These are phyloP conservation scores for Hansenula sp. DNA, from an alignment of 1,139 yeast genomes.

Conservation along the genomic window DNA sequence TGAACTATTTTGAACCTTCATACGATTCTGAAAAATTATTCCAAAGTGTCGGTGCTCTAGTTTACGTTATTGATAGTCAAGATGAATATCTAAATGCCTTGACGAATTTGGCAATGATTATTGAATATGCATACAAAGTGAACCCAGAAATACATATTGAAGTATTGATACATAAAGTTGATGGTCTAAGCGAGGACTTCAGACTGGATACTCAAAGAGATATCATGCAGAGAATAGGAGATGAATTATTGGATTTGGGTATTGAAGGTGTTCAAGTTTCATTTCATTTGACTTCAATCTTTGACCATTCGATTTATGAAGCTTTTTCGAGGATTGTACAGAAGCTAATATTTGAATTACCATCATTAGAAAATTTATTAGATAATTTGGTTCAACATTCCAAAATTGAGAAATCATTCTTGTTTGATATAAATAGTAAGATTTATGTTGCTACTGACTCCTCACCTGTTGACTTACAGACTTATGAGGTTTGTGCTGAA, in stretches of 20 bases:
- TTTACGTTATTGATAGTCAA: slow-evolving; percentile 91
- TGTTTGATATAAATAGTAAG: slow-evolving; percentile 91
- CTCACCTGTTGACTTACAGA: slow-evolving; percentile 91
- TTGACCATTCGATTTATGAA: slow-evolving; percentile 93
- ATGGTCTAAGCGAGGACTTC: slow-evolving; percentile 91
- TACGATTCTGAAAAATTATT: slow-evolving; percentile 78
- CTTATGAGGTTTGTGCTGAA: slow-evolving; percentile 96
- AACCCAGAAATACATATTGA: slow-evolving; percentile 88
- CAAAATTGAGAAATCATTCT: slow-evolving; percentile 85
- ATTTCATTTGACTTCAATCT: slow-evolving; percentile 87
- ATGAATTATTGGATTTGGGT: slow-evolving; percentile 85
- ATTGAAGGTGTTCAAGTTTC: slow-evolving; percentile 88
- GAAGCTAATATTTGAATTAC: slow-evolving; percentile 83
- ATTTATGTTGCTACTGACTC: slow-evolving; percentile 96
- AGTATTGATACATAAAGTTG: slow-evolving; percentile 91
- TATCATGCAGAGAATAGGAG: slow-evolving; percentile 93
- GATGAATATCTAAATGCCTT: slow-evolving; percentile 93
- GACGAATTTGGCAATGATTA: slow-evolving; percentile 83
- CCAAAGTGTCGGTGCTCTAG: slow-evolving; percentile 85
- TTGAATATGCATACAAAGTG: slow-evolving; percentile 81
- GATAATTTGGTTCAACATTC: slow-evolving; percentile 88
- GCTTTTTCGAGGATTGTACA: slow-evolving; percentile 93
- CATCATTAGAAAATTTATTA: slow-evolving; percentile 82
- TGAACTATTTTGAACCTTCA: slow-evolving; percentile 81
- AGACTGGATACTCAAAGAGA: slow-evolving; percentile 93